Evolutionary conservation across 108 stramenopile species (phyloP), one percentile per base, ranked within the genome.

Genomic region (Discostella stelligeroides): DNA sequence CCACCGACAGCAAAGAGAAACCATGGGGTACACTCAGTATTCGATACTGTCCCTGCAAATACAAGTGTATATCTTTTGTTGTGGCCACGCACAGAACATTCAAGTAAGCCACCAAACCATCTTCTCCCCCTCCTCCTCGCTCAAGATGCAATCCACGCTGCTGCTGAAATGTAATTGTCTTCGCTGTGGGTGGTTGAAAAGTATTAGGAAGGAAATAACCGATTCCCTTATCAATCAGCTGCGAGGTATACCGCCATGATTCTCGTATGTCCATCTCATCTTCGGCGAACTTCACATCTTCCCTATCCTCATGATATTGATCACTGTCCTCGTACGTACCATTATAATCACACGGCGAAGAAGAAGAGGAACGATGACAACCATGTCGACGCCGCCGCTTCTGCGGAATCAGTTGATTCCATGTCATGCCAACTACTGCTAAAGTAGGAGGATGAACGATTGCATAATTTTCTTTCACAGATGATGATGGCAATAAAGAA

Each of bases 31-130:
- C 50, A 28, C 60, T 64, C 21, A 66, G 18, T 17, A 85, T 78
- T n/a, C 71, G 86, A 80, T 92, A 92, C 38, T 86, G 75, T 24
- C 94, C 91, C 69, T 90, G 88, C 42, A 92, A 62, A 71, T 83
- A 95, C 56, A 83, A 68, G 41, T 80, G 70, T 46, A 88, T 48
- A n/a, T 66, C 78, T 27, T 73, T 45, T 11, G 42, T 50, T 7
- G 87, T 87, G 43, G 83, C 73, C 10, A 87, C 84, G 58, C 76
- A 87, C 12, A 95, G 57, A 1, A 91, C 67, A 66, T 87, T 89
- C 47, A 93, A 77, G 4, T 84, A 83, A 9, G 82, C 80, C 56
- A 60, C 74, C 47, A 59, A 54, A 47, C 30, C 40, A n/a, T 51
- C 37, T 67, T 60, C 45, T 54, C 57, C 60, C 29, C 6, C 48